Conservation (phyloP, 1,284 basidiomycete species). For the Amylostereum areolatum region DNA sequence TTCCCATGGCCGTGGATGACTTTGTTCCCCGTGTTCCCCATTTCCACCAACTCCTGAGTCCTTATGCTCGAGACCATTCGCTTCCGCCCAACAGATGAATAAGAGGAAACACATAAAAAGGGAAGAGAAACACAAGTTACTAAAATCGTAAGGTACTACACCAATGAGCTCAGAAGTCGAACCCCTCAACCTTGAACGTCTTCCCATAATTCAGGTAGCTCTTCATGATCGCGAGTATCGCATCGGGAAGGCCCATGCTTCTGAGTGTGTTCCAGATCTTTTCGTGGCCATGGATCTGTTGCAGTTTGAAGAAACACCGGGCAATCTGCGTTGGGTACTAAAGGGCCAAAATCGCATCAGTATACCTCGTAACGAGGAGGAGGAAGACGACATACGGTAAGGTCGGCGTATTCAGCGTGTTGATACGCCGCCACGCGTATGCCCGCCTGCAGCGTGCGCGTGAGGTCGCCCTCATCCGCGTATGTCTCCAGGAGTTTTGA, state of each 20-base stretch:
- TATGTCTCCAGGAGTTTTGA: constrained; percentile 91
- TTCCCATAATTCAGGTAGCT: constrained; percentile 78
- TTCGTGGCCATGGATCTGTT: constrained; percentile 88
- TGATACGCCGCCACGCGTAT: constrained; percentile 93
- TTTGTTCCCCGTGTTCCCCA: no score
- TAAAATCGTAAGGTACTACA: not conserved
- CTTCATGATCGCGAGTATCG: constrained; percentile 83
- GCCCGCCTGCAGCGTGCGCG: constrained; percentile 84
- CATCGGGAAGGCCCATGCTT: constrained; percentile 87
- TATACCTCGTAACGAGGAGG: not conserved
- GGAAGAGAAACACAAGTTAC: not conserved
- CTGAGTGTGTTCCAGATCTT: constrained; percentile 93
- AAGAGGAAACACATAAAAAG: not conserved
- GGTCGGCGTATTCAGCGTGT: constrained; percentile 79
- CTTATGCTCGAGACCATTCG: not conserved
- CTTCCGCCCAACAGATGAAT: not conserved
- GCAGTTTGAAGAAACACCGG: constrained; percentile 87
- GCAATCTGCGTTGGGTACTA: constrained; percentile 92
- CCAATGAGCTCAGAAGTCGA: constrained; percentile 48
- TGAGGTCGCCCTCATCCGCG: constrained; percentile 89
- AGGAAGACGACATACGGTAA: constrained; percentile 51
- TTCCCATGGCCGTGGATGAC: no score
- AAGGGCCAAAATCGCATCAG: constrained; percentile 1
- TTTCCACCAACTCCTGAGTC: no score
- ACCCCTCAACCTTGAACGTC: constrained; percentile 76